Evolutionary conservation across 495 filamentous ascomycete genomes (phyloP), one percentile per base, ranked within the genome.

Genomic region (Penicillium antarcticum): DNA sequence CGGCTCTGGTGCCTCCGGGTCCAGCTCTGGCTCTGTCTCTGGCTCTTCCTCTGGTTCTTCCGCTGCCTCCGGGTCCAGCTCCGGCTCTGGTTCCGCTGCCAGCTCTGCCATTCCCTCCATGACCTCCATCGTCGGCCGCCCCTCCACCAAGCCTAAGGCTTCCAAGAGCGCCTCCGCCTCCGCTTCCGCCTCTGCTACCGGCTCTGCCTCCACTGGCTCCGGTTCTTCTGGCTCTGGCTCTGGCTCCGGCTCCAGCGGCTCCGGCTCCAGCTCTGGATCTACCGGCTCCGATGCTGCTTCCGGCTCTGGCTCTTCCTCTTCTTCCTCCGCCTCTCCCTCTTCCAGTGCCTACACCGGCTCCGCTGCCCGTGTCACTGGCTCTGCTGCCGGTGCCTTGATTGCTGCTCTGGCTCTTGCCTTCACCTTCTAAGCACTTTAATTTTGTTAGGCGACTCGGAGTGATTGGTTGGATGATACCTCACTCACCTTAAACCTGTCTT

Each of bases 361-460:
- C 48, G 67, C 65, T 41, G 55, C 26, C 63, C 58, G 60, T 46
- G 51, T 69, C 40, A 55, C 69, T 26, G 57, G 63, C 53, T 71
- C 70, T 18, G 56, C 63, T 40, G 58, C 63, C 48, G 62, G 65
- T 45, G 66, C 65, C 26, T 41, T 67, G 13, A 53, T 60, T 17
- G 58, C 58, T 42, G 62, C 63, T 35, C 45, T 68, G 16, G 60
- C 63, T 17, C 56, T 69, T 37, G 62, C 65, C 39, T 59, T 66
- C 51, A 63, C 63, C 55, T 56, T 72, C 29, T 73, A 69, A 66
- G 45, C 26, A 18, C 41, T 5, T 36, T 50, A 36, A 42, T 52
- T 57, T 54, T 35, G 40, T 34, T 18, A 38, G 43, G 48, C 42
- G 45, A 46, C 48, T 34, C 33, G 51, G 55, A 43, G 58, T 64